These are phyloP conservation scores for Aquanectria penicillioides DNA, from an alignment of 2,329 filamentous ascomycete genomes.

Conservation along the genomic window DNA sequence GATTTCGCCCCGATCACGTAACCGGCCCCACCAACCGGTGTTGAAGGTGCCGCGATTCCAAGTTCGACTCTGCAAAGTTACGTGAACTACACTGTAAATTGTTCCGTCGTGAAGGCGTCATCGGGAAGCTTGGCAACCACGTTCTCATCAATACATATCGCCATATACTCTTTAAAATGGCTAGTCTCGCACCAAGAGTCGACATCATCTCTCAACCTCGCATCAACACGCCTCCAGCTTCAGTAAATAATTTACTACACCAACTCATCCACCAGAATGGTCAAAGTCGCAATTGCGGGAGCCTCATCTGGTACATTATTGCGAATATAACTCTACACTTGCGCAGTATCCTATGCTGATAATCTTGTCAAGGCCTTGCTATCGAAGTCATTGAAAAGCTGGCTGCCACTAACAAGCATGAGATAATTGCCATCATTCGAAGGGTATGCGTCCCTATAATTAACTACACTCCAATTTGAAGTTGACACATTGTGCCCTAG, in stretches of 20 bases:
- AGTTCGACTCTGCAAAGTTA: too few relatives aligned
- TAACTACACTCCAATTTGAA: not conserved
- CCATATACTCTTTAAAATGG: too few relatives aligned
- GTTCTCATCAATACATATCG: too few relatives aligned
- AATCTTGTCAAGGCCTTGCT: conserved; percentile 23
- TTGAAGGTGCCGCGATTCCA: too few relatives aligned
- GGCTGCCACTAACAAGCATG: conserved; percentile 26
- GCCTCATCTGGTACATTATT: conserved; percentile 14
- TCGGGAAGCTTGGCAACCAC: too few relatives aligned
- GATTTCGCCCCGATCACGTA: conserved; percentile 25
- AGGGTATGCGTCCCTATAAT: conserved; percentile 2
- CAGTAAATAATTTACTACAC: not conserved
- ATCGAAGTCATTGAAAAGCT: conserved; percentile 34
- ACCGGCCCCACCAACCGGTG: not conserved
- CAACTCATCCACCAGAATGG: conserved; percentile 14
- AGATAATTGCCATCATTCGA: conserved; percentile 24
- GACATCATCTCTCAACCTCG: too few relatives aligned
- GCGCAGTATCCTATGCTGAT: not conserved
- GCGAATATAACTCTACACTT: too few relatives aligned
- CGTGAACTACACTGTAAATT: too few relatives aligned
- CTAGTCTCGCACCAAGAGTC: too few relatives aligned
- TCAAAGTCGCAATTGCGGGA: conserved; percentile 29
- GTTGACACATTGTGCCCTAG: conserved; percentile 1
- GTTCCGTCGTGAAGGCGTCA: too few relatives aligned
- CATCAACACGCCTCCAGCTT: not conserved